phyloP scores from a whole-genome alignment of 1,139 yeast genomes.

The Pichia kudriavzevii region DNA sequence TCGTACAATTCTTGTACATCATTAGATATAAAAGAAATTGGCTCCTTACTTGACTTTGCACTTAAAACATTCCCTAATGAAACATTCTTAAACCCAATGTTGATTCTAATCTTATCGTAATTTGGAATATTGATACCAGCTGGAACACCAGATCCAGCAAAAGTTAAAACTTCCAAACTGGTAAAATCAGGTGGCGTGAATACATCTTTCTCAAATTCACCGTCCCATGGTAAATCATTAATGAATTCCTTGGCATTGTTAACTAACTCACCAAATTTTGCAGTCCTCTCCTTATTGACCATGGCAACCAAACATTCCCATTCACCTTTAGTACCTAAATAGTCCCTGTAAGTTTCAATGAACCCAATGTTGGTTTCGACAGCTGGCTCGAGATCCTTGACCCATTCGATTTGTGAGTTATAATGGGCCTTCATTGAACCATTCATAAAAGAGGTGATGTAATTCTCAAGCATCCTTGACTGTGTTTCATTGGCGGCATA shows the following conservation, averaged over 20 bases:
- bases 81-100: conserved; percentile 80
- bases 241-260: conserved; percentile 59
- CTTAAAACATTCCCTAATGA: conserved; percentile 78
- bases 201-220: conserved; percentile 67
- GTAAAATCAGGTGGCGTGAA: conserved; percentile 91
- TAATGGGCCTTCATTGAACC: conserved; percentile 86
- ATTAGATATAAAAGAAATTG: conserved; percentile 56
- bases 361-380: conserved; percentile 87
- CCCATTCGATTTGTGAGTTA: conserved; percentile 80
- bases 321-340: conserved; percentile 87
- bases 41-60: conserved; percentile 66
- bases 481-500: conserved; percentile 72
- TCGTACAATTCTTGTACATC: conserved; percentile 50
- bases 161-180: conserved; percentile 79
- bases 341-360: conserved; percentile 88
- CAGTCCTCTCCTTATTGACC: conserved; percentile 82
- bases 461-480: conserved; percentile 51
- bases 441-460: conserved; percentile 63
- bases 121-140: conserved; percentile 92
- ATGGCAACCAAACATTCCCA: conserved; percentile 94
- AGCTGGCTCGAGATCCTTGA: conserved; percentile 72
- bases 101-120: conserved; percentile 80
- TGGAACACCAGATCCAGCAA: conserved; percentile 85
- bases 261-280: conserved; percentile 66
- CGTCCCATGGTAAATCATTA: conserved; percentile 66